A percentile compares a stretch with the other conserved stretches of the same genome.
Evolutionary conservation across 345 rosid genomes (phyloP).

Genomic region (Populus deltoides): DNA sequence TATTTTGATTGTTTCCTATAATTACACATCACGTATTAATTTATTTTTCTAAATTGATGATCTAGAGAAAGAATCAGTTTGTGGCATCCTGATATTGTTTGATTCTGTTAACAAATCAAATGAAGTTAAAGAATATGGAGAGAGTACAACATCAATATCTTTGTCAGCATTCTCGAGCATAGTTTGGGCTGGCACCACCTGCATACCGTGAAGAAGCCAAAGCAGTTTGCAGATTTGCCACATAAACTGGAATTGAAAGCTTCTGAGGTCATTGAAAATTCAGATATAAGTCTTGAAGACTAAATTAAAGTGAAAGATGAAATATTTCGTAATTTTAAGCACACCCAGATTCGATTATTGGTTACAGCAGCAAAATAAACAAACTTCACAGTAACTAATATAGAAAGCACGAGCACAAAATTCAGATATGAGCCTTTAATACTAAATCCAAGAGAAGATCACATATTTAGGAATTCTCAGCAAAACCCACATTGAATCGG

Average conservation of each 20-base stretch:
- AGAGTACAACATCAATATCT: conserved; percentile 47
- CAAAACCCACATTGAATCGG: background rate
- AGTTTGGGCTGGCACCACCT: conserved; percentile 57
- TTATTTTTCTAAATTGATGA: conserved; percentile 29
- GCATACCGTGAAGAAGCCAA: conserved; percentile 12
- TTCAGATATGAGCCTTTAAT: background rate
- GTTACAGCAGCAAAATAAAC: background rate
- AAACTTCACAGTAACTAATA: background rate
- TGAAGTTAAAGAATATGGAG: conserved; percentile 69
- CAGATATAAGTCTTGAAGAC: background rate
- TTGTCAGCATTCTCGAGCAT: conserved; percentile 41
- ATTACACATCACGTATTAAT: background rate
- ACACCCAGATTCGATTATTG: background rate
- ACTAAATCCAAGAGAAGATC: background rate
- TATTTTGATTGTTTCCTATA: too few relatives aligned
- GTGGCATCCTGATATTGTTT: conserved; percentile 29
- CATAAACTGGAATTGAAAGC: background rate
- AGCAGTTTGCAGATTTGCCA: background rate
- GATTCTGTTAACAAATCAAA: conserved; percentile 63
- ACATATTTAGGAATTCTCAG: background rate
- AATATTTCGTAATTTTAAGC: background rate
- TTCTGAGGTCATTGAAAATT: too few relatives aligned
- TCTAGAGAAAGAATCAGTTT: conserved; percentile 36
- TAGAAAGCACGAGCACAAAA: background rate
- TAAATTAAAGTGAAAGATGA: background rate